Percentiles rank a stretch among this genome's conserved stretches.
Evolutionary conservation across 306 rosid genomes (phyloP).

Genomic region (Vigna radiata): DNA sequence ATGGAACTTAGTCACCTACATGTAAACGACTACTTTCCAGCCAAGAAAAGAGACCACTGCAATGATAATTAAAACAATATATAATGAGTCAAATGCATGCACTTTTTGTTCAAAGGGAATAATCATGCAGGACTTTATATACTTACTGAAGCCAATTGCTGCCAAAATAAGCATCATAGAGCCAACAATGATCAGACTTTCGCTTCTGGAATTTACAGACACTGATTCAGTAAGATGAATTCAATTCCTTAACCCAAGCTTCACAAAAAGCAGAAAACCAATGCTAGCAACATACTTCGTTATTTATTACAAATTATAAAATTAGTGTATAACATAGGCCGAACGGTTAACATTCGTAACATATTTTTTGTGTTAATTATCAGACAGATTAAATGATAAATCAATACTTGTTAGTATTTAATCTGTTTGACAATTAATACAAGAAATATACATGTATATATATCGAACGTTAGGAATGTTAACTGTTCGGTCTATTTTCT

Average conservation of each 20-base stretch:
- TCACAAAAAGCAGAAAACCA: not conserved
- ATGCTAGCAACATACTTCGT: not conserved
- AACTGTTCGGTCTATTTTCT: too few species aligned
- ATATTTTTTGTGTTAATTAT: too few species aligned
- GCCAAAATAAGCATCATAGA: constrained; percentile 58
- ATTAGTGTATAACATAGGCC: too few species aligned
- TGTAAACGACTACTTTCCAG: constrained; percentile 54
- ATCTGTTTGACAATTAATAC: too few species aligned
- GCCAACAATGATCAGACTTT: constrained; percentile 43
- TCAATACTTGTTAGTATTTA: too few species aligned
- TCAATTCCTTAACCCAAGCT: not conserved
- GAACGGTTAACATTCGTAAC: too few species aligned
- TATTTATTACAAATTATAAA: too few species aligned
- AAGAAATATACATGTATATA: too few species aligned
- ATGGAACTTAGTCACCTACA: constrained; percentile 48
- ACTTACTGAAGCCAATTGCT: constrained; percentile 64
- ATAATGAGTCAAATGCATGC: not conserved
- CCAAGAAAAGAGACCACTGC: constrained; percentile 69
- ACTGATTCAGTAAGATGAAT: not conserved
- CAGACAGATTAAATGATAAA: too few species aligned
- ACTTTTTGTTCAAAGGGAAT: not conserved
- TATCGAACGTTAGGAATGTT: too few species aligned
- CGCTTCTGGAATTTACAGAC: constrained; percentile 51
- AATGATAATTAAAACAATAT: constrained; percentile 5
- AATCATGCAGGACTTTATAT: constrained; percentile 3